Evolutionary conservation across 225 moss, liverwort and hornwort species (phyloP), one percentile per base, ranked within the genome.

Genomic region (Polytrichum commune): DNA sequence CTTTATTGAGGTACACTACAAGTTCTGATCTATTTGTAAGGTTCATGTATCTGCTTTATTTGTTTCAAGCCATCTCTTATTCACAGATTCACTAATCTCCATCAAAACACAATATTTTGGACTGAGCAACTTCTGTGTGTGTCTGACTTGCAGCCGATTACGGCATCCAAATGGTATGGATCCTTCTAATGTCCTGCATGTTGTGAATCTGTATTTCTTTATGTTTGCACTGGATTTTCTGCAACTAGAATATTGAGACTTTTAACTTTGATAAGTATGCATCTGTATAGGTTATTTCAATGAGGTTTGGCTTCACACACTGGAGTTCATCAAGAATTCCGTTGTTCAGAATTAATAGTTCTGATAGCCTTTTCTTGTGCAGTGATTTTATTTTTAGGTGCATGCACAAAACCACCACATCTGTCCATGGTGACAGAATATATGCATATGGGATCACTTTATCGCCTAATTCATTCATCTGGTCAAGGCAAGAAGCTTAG

Each of bases 381-480:
- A 97, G 96, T 97, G 27, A 92, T 97, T 64, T 81, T 97, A 69
- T 97, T 97, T 79, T 86, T 97, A 70, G 96, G 96, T 80, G 96
- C 93, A 63, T 97, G 96, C 74, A 97, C 87, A 66, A 97, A 92
- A 77, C 96, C 96, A 54, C 96, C 96, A 28, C 93, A 93, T 84
- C 84, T 97, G 67, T 97, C 96, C 16, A 92, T 97, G 93, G 96
- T 97, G 70, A 97, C 96, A 60, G 96, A 97, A 74, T 97, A 93
- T 24, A 97, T 97, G 96, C 93, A 97, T 70, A 86, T 86, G 72
- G 96, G 96, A 58, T 97, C 96, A 27, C 83, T 97, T 19, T 97
- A 97, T 70, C 84, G 88, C 74, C 82, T 97, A 57, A 82, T 97
- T 72, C 93, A 97, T 80, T 89, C 85, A 6, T 81, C 88, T 68